Base-by-base conservation (phyloP, 2,329 filamentous ascomycete genomes). In the Scytalidium sp. region DNA sequence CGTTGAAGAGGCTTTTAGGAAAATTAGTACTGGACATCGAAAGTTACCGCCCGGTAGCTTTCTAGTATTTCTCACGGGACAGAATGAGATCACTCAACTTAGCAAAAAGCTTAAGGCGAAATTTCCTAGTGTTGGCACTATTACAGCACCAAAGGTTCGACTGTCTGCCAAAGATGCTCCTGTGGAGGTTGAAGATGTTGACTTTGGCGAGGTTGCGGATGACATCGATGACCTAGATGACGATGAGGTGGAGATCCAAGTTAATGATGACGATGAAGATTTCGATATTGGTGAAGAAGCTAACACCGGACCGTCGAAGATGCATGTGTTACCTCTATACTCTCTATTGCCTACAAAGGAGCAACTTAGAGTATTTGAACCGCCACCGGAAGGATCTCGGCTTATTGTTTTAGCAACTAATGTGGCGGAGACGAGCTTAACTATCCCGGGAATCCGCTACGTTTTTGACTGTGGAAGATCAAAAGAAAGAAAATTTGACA, bases 381-480 rank as follows among this genome's bases (percentile, higher is more conserved):
- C 86, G 0, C 82, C 89, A 1, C 92, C 93, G 1, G 87, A 92
- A 49, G 88, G 88, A 15, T 88, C 88, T 8, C 84, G 94, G 8
- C 79, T 94, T 20, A 88, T 99, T 46, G 87, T 99, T 3, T 72
- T 99, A 39, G 91, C 94, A 1, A 99, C 94, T 41, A 99, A 99
- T 68, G 90, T 99, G 41, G 94, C 94, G 0, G 94, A 99, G 69
- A 99, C 94, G 0, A 95, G 89, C 80, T 78, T 99, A 65, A 99
- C 94, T 1, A 99, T 99, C 50, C 93, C 94, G 0, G 92, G 91
- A 2, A 92, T 96, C 53, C 84, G 90, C 52, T 99, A 97, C 64
- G 94, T 99, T 8, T 97, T 99, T 55, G 93, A 97, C 67, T 92
- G 89, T 57, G 94, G 94, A 27, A 80, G 95, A 45, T 87, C 89